Evolutionary conservation across 1,284 basidiomycete genomes (phyloP).

Genomic region (Porodaedalea pini): DNA sequence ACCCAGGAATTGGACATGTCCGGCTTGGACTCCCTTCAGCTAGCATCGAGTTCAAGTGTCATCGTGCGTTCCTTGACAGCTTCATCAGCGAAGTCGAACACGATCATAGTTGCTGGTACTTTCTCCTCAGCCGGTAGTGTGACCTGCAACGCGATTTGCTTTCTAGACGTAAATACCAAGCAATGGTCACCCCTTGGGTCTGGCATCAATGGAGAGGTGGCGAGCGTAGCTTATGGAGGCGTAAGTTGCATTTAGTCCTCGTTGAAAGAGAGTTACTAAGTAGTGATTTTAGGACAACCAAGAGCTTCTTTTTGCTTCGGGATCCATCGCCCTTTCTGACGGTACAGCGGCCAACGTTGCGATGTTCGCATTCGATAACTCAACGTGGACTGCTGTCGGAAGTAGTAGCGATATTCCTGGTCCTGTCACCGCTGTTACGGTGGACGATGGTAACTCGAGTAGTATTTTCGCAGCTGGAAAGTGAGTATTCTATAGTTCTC

Average conservation of each 20-base stretch:
- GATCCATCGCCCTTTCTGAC: constrained; percentile 66
- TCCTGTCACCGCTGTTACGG: constrained; percentile 83
- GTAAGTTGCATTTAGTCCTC: constrained; percentile 41
- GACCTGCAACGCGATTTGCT: constrained; percentile 77
- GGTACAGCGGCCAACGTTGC: constrained; percentile 65
- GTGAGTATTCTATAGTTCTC: constrained; percentile 32
- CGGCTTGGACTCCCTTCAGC: constrained; percentile 56
- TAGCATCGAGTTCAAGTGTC: constrained; percentile 51
- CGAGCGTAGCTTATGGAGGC: constrained; percentile 77
- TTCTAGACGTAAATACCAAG: constrained; percentile 61
- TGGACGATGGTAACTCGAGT: constrained; percentile 76
- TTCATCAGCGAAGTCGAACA: constrained; percentile 57
- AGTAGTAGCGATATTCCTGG: constrained; percentile 69
- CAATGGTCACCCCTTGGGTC: constrained; percentile 83
- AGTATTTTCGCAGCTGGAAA: constrained; percentile 90
- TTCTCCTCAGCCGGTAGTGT: constrained; percentile 80
- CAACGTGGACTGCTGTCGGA: constrained; percentile 76
- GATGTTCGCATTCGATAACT: constrained; percentile 64
- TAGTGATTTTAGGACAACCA: constrained; percentile 47
- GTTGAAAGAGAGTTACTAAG: constrained; percentile 15
- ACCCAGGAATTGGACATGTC: constrained; percentile 56
- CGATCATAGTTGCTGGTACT: constrained; percentile 80
- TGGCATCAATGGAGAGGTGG: constrained; percentile 81
- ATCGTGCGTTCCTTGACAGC: constrained; percentile 73
- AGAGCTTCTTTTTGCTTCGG: constrained; percentile 66